Evolutionary conservation across 2,329 filamentous ascomycete species (phyloP).

Genomic region (Claviceps arundinis): DNA sequence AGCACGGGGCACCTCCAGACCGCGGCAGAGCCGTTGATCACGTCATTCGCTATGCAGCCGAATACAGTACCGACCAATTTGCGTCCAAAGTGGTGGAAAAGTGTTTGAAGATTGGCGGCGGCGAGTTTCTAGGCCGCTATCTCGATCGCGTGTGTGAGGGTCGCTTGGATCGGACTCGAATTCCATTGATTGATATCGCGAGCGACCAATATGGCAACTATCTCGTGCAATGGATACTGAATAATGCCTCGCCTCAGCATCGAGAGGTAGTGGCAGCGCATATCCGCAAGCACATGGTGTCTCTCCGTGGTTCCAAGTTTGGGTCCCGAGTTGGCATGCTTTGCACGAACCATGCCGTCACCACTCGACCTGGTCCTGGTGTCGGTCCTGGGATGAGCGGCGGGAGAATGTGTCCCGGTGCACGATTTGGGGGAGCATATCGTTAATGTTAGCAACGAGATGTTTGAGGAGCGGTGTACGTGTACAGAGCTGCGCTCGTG

Average conservation of each 20-base stretch:
- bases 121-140: conserved; percentile 84
- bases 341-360: conserved; percentile 85
- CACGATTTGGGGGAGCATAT: conserved; percentile 45
- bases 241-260: conserved; percentile 74
- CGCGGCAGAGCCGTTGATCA: conserved; percentile 90
- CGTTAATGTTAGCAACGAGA: conserved; percentile 30
- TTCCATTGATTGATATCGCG: conserved; percentile 94
- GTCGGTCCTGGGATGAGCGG: conserved; percentile 50
- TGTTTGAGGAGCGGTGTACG: not conserved
- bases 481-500: not conserved
- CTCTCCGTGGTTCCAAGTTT: conserved; percentile 93
- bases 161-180: conserved; percentile 78
- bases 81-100: conserved; percentile 99
- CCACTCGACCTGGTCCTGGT: conserved; percentile 78
- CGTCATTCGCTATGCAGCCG: conserved; percentile 81
- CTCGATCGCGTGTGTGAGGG: conserved; percentile 89
- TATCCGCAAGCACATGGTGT: conserved; percentile 99
- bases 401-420: conserved; percentile 40
- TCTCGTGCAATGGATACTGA: conserved; percentile 91
- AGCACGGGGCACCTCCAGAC: conserved; percentile 83
- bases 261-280: conserved; percentile 87
- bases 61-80: conserved; percentile 98
- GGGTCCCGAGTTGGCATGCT: conserved; percentile 97
- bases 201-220: conserved; percentile 99
- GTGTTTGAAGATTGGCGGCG: conserved; percentile 89